A percentile compares a stretch with the other conserved stretches of the same genome.
Evolutionary conservation across 495 filamentous ascomycete species (phyloP).

Genomic region (Podospora tetraspora): DNA sequence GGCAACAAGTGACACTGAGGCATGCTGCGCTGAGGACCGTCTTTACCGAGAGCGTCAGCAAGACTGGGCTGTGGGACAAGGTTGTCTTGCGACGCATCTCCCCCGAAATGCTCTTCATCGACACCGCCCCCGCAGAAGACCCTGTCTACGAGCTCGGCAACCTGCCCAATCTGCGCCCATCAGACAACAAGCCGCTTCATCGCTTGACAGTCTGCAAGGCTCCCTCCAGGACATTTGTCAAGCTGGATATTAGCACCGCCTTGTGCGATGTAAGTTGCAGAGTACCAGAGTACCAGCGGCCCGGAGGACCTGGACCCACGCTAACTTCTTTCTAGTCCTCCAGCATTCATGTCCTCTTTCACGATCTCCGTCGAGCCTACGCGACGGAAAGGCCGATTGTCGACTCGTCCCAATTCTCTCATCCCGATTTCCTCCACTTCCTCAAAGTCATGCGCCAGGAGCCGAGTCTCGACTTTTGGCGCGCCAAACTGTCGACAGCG

Average conservation of each 20-base stretch:
- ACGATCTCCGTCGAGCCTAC: conserved; percentile 39
- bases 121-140: conserved; percentile 36
- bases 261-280: conserved; percentile 34
- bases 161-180: conserved; percentile 32
- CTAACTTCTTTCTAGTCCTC: conserved; percentile 23
- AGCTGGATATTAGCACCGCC: conserved; percentile 43
- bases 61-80: conserved; percentile 38
- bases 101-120: conserved; percentile 46
- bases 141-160: conserved; percentile 39
- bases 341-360: conserved; percentile 40
- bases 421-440: conserved; percentile 37
- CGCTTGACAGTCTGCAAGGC: conserved; percentile 43
- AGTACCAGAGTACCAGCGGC: too few relatives aligned
- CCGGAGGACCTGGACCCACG: not conserved
- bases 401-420: conserved; percentile 29
- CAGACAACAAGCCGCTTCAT: conserved; percentile 39
- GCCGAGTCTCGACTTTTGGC: conserved; percentile 38
- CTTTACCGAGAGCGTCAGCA: conserved; percentile 40
- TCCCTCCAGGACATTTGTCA: conserved; percentile 38
- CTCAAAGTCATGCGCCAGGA: conserved; percentile 30
- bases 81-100: conserved; percentile 39
- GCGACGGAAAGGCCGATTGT: conserved; percentile 29
- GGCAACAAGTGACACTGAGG: conserved; percentile 36
- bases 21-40: conserved; percentile 41
- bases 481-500: conserved; percentile 31